Percentiles rank a stretch among this genome's conserved stretches.
Conservation (phyloP, 441 rosid species). For the Arabidopsis hybrid region DNA sequence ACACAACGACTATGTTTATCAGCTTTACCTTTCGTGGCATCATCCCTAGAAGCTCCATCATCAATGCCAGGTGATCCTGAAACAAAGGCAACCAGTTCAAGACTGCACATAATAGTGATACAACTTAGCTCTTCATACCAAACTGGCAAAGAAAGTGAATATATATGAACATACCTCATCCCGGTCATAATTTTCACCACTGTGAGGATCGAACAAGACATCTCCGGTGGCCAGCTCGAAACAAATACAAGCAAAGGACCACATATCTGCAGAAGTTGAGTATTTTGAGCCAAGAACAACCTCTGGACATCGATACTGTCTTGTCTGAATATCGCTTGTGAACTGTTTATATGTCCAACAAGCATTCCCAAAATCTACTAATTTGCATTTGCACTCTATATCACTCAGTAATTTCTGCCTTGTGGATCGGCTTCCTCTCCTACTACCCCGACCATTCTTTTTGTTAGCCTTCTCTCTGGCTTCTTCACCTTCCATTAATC, state of each 20-base stretch:
- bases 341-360: constrained; percentile 84
- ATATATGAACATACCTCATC: constrained; percentile 62
- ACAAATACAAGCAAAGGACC: constrained; percentile 84
- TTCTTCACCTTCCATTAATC: constrained; percentile 28
- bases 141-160: constrained; percentile 8
- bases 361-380: constrained; percentile 85
- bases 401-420: constrained; percentile 58
- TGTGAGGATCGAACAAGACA: constrained; percentile 80
- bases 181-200: constrained; percentile 73
- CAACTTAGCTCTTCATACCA: neutral
- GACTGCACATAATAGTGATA: neutral
- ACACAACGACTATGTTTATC: neutral
- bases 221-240: constrained; percentile 77
- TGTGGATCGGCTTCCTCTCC: constrained; percentile 62
- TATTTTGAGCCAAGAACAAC: constrained; percentile 75
- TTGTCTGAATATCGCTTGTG: constrained; percentile 78
- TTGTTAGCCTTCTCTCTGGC: constrained; percentile 36
- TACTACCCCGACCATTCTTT: constrained; percentile 42
- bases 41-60: constrained; percentile 82
- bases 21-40: constrained; percentile 76
- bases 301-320: constrained; percentile 83
- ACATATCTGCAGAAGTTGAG: constrained; percentile 72
- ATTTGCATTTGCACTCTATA: constrained; percentile 66
- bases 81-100: constrained; percentile 25
- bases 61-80: constrained; percentile 80